Evolutionary conservation across 108 stramenopile genomes (phyloP).

Genomic region (Cyclotella kingstonii): DNA sequence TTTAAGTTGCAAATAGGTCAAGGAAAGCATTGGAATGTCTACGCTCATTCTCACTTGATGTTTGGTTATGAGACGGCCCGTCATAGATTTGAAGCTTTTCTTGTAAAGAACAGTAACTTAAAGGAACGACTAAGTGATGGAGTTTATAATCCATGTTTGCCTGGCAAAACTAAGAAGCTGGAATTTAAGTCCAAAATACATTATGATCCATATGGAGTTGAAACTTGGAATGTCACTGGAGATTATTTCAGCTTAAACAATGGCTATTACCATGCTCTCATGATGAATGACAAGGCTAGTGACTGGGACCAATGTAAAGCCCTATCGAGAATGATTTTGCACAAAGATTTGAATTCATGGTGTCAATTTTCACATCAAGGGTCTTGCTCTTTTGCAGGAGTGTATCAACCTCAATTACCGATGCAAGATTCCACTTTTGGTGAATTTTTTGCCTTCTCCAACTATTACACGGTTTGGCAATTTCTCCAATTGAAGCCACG

Average conservation of each 20-base stretch:
- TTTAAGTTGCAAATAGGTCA: slow-evolving; percentile 90
- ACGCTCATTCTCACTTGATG: slow-evolving; percentile 87
- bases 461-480: slow-evolving; percentile 59
- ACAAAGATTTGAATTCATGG: slow-evolving; percentile 63
- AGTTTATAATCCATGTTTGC: slow-evolving; percentile 73
- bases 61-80: slow-evolving; percentile 77
- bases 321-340: slow-evolving; percentile 43
- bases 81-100: slow-evolving; percentile 47
- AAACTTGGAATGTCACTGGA: slow-evolving; percentile 34
- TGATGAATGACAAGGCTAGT: slow-evolving; percentile 51
- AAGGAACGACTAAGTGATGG: slow-evolving; percentile 41
- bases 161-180: slow-evolving; percentile 34
- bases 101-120: slow-evolving; percentile 23
- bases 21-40: slow-evolving; percentile 87
- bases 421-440: slow-evolving; percentile 41
- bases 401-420: slow-evolving; percentile 89
- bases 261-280: slow-evolving; percentile 47
- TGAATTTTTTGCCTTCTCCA: slow-evolving; percentile 75
- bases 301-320: slow-evolving; percentile 57
- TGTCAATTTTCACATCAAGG: slow-evolving; percentile 85
- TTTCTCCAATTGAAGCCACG: slow-evolving; percentile 54
- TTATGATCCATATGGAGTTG: slow-evolving; percentile 35
- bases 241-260: slow-evolving; percentile 28
- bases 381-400: slow-evolving; percentile 88
- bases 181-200: slow-evolving; percentile 50